phyloP scores from a whole-genome alignment of 257 asterid species.

The Striga asiatica region DNA sequence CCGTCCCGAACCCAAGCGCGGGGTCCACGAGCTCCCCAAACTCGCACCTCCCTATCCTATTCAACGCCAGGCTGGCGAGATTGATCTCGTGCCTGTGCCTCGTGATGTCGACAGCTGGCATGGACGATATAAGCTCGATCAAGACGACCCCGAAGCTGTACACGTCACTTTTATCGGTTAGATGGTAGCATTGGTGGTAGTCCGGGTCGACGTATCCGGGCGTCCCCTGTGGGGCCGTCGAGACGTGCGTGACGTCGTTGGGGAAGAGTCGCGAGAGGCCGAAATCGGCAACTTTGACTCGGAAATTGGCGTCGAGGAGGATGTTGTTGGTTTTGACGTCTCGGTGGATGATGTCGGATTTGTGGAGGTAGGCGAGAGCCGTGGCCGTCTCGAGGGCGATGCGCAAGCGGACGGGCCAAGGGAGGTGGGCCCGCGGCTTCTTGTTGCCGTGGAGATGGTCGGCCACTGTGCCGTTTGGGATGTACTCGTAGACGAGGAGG shows the following conservation, averaged over 20 bases:
- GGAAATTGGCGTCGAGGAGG: conserved; percentile 43
- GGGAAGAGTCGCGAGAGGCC: conserved; percentile 73
- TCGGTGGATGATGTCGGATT: conserved; percentile 52
- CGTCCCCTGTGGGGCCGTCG: conserved; percentile 85
- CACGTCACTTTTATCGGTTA: conserved; percentile 70
- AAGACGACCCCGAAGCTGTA: conserved; percentile 77
- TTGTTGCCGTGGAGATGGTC: conserved; percentile 55
- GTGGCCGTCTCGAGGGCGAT: conserved; percentile 64
- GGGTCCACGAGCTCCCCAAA: conserved; percentile 57
- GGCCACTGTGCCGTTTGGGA: conserved; percentile 65
- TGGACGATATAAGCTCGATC: conserved; percentile 62
- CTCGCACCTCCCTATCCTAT: conserved; percentile 45
- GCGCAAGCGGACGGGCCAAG: conserved; percentile 55
- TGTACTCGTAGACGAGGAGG: conserved; percentile 65
- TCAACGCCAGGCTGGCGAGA: conserved; percentile 49
- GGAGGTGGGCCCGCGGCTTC: conserved; percentile 28
- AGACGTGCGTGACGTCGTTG: conserved; percentile 46
- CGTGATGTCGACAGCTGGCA: conserved; percentile 63
- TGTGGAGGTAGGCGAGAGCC: conserved; percentile 66
- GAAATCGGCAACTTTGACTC: conserved; percentile 76
- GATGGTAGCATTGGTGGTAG: conserved; percentile 58
- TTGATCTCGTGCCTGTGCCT: conserved; percentile 64
- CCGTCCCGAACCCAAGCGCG: conserved; percentile 37
- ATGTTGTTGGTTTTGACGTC: conserved; percentile 74
- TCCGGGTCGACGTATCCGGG: conserved; percentile 86